Conservation (phyloP, 306 rosid genomes). For the Luffa acutangula region DNA sequence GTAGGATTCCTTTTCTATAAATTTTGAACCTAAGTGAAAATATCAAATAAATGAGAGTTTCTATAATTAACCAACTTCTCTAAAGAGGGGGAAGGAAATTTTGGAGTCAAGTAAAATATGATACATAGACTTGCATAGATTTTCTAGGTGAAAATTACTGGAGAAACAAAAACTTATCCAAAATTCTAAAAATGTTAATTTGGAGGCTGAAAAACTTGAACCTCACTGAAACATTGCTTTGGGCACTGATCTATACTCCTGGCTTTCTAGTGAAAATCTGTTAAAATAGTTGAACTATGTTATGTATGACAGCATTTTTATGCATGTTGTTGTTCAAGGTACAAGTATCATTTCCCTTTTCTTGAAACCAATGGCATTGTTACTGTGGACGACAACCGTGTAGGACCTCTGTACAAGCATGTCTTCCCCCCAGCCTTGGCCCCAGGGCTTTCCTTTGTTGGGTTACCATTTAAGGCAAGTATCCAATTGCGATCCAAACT, state of each 20-base stretch:
- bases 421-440: conserved; percentile 64
- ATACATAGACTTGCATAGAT: not conserved
- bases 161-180: not conserved
- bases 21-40: not conserved
- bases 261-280: not conserved
- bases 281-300: not conserved
- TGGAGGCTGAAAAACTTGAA: not conserved
- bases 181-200: not conserved
- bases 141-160: not conserved
- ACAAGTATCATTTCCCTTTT: conserved; percentile 56
- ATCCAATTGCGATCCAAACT: not conserved
- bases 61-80: no score
- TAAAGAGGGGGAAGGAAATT: no score
- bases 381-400: conserved; percentile 54
- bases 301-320: not conserved
- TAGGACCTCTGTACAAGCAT: conserved; percentile 74
- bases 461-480: conserved; percentile 59
- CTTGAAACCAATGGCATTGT: conserved; percentile 51
- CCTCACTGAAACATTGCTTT: not conserved
- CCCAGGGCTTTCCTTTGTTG: conserved; percentile 73
- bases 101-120: no score
- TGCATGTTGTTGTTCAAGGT: conserved; percentile 25
- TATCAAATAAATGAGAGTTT: not conserved
- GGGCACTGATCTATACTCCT: not conserved
- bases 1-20: not conserved